Percentiles rank a stretch among this genome's conserved stretches.
phyloP scores from a whole-genome alignment of 805 yeast species.

The Candida michaelii region DNA sequence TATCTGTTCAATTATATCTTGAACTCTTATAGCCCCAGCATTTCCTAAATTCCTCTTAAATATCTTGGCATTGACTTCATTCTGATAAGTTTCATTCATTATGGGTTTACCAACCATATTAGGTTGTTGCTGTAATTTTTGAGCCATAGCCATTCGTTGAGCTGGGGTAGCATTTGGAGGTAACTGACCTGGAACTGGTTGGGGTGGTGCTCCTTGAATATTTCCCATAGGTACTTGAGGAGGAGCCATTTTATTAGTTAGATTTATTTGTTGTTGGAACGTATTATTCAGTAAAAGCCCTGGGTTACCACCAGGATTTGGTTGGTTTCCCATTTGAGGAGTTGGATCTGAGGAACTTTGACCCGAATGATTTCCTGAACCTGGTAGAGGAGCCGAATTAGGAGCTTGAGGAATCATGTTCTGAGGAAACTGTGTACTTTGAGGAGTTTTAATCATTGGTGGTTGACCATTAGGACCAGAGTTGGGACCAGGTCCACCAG shows the following conservation, averaged over 20 bases:
- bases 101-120: slow-evolving; percentile 4
- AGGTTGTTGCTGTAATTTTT: slow-evolving; percentile 1
- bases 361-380: slow-evolving; percentile 13
- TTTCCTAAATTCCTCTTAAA: slow-evolving; percentile 42
- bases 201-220: not conserved
- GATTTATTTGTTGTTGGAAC: slow-evolving; percentile 9
- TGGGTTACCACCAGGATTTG: slow-evolving; percentile 23
- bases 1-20: slow-evolving; percentile 41
- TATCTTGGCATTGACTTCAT: slow-evolving; percentile 33
- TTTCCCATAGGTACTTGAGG: slow-evolving; percentile 1
- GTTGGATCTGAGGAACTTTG: slow-evolving; percentile 29
- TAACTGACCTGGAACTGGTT: slow-evolving; percentile 2
- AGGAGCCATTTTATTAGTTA: slow-evolving; percentile 6
- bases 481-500: too few species aligned
- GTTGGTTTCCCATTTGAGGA: slow-evolving; percentile 28
- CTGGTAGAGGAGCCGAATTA: slow-evolving; percentile 25
- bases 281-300: not conserved
- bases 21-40: slow-evolving; percentile 39
- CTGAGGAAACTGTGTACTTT: slow-evolving; percentile 6
- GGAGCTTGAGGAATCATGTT: slow-evolving; percentile 17
- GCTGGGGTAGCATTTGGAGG: slow-evolving; percentile 4
- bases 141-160: slow-evolving; percentile 4
- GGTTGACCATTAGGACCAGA: slow-evolving; percentile 11
- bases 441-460: slow-evolving; percentile 7
- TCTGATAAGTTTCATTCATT: slow-evolving; percentile 17